Evolutionary conservation across 805 yeast genomes (phyloP), one percentile per base, ranked within the genome.

Genomic region (Cyberlindnera mississippiensis): DNA sequence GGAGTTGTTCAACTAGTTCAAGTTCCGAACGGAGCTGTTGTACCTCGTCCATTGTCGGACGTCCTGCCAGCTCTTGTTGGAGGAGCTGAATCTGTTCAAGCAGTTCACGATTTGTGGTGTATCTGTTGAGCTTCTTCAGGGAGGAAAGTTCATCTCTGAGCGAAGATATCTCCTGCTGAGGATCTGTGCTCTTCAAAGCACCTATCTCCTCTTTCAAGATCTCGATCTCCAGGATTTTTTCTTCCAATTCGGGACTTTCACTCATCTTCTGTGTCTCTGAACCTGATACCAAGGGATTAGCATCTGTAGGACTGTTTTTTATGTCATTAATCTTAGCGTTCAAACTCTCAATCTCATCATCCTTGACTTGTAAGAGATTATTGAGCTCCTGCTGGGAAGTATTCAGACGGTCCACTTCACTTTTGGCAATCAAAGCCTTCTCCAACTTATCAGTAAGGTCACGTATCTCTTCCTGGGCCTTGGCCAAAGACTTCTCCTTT

Each of bases 21-120:
- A 72, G 53, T 43, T 71, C 73, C 32, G 72, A 71, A 46, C 72
- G 73, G 6, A 73, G 58, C 38, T 72, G 75, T 7, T 66, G 59
- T 16, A 71, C 46, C 49, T 72, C 74, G 11, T 65, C 67, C 28
- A 63, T 54, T 0, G 72, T 59, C 1, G 77, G 77, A 40, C 76
- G 55, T 38, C 57, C 49, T 10, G 60, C 62, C 4, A 55, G 24
- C 32, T 58, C 57, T 5, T 44, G 38, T 28, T 54, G 48, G 4
- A 58, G 36, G 3, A 50, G 28, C 27, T 48, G 43, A 5, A 55
- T 48, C 37, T 56, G 58, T 14, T 48, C 37, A 2, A 43, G 46
- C 26, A 67, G 53, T 28, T 62, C 66, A 15, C 40, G 49, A 40
- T 47, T 56, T 7, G 53, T 50, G 6, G 51, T 42, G 29, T 50